Evolutionary conservation across 225 moss, liverwort and hornwort genomes (phyloP), one percentile per base, ranked within the genome.

Genomic region (Thuidium tamariscinum): DNA sequence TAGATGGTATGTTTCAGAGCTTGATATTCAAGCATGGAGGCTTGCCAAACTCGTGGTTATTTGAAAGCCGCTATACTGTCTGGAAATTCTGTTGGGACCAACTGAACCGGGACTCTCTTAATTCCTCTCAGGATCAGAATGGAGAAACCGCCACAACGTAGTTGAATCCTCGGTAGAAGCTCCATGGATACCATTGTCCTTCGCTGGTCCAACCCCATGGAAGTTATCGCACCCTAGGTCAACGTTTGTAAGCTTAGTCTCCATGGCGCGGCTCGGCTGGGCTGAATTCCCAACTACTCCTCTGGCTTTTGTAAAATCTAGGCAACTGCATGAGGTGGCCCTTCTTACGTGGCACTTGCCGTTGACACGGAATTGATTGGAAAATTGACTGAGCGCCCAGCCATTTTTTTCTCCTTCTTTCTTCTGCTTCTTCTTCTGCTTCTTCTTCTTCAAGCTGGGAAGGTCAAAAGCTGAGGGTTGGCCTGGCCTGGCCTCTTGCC

Each of bases 1-100:
- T 52, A 63, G 81, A 16, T 32, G 8, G 77, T 46, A 57, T 81
- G 79, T 34, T 73, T 77, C 17, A 23, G n/a, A 7, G 8, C 18
- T 25, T 41, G 85, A 78, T 49, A 83, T 90, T 88, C 90, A 85
- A 88, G 78, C 52, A 44, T 85, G 90, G 85, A 88, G 85, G 88
- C 88, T 85, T 64, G 15, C 25, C 27, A 11, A 75, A 56, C 62
- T 69, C 74, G 75, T 83, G 88, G 44, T 37, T 16, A n/a, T 70
- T 13, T 9, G 20, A 63, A 85, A 51, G 87, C 60, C 32, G 10
- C 71, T n/a, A n/a, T 29, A 14, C 14, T 41, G 41, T 60, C 72
- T 32, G 49, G 48, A 54, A 82, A 71, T 81, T 82, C 63, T 7
- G 70, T 77, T 39, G 32, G 62, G 15, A 42, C 34, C 39, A 63